Base-by-base conservation (phyloP, 1,284 basidiomycete species). In the Apiotrichum laibachii region DNA sequence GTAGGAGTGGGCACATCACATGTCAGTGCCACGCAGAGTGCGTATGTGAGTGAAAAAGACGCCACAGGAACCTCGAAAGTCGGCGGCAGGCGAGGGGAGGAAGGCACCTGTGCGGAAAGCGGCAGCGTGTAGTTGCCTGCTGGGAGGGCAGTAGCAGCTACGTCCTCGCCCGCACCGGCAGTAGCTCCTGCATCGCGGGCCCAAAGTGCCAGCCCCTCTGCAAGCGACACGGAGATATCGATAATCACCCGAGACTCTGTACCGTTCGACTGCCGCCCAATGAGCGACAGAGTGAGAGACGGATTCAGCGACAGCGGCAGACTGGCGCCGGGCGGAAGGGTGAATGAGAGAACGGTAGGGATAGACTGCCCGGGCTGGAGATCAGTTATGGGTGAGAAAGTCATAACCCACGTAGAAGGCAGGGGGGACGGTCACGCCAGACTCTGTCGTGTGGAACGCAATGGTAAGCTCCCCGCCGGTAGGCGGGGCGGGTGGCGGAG, bases 51-150 rank as follows among this genome's bases (percentile, higher is more conserved):
- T 10, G 68, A 62, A 55, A 77, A 75, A 9, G 40, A 51, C 1
- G 68, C 56, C 26, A 56, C n/a, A 2, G 19, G 19, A 10, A 44
- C 61, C 11, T 49, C 56, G 57, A 72, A 73, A 0, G 67, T 61
- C 0, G 74, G 71, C 10, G 72, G 72, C 15, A 74, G 61, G 11
- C 70, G 59, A 8, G 72, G 71, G 18, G 68, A 68, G 12, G 68
- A 66, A 1, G 73, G 74, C 12, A 76, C 67, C 59, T 74, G 70
- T 6, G 73, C 73, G 18, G 69, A 72, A 8, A 76, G 61, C 1
- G 73, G 74, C 3, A 76, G 65, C 21, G 68, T 70, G 62, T 72
- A 76, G 26, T 63, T 70, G 16, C 51, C 51, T 15, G 39, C 40
- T 11, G 51, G 51, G 12, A 53, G 42, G 1, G 50, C 2, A 31